Evolutionary conservation across 768 basidiomycete species (phyloP), one percentile per base, ranked within the genome.

Genomic region (Tylopilus plumbeoviolaceoides): DNA sequence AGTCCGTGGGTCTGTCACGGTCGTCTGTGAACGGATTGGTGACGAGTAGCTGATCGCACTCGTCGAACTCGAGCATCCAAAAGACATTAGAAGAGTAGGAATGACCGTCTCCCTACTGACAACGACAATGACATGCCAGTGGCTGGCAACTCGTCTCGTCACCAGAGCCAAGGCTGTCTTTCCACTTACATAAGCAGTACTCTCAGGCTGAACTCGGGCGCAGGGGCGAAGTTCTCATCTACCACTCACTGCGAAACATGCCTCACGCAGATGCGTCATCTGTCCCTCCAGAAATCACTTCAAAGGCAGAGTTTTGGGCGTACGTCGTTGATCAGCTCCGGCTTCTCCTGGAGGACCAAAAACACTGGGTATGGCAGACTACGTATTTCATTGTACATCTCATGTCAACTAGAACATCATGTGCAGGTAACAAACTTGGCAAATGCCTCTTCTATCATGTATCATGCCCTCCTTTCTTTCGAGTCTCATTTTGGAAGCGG

Each of bases 371-470:
- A 69, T 57, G 76, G 38, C 35, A 23, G 11, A 14, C 5, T 36
- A 10, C 43, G n/a, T 38, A 38, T 56, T 21, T 25, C 39, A 40
- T 7, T 10, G 53, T 56, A 31, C 52, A 30, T 11, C 7, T 11
- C 45, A n/a, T 23, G 23, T 44, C 47, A 20, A 45, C 42, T 11
- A 2, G 30, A 38, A 27, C 15, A 15, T 40, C 40, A 3, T 39
- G 44, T 39, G 20, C 60, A 92, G 90, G 78, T 95, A 39, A 82
- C 92, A n/a, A 93, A 92, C 66, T 77, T 93, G 20, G 82, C 91
- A 40, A 95, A 95, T 65, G 79, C 90, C 0, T 81, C 91, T 23
- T 84, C 91, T 7, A 70, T 95, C 47, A 78, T 97, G 40, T 95
- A 83, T 73, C 83, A 85, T 60, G 78, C 89, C 11, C 78, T 94